Conservation (phyloP, 1,284 basidiomycete species). For the Chondrostereum purpureum region DNA sequence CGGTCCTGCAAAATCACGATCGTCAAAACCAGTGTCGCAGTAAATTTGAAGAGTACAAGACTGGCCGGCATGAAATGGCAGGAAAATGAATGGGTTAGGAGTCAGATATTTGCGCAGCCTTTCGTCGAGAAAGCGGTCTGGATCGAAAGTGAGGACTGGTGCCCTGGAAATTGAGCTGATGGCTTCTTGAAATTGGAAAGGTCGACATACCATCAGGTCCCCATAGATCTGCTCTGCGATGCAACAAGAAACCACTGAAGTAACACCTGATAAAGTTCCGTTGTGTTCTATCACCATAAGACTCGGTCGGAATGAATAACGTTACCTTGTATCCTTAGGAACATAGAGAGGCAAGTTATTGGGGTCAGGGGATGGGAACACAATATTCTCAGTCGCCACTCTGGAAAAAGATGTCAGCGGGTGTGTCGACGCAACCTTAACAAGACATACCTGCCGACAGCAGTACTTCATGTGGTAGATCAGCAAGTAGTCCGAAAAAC, state of each 20-base stretch:
- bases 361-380: conserved; percentile 13
- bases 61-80: conserved; percentile 23
- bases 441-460: no score
- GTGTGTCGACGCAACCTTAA: no score
- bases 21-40: no score
- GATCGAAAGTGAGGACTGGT: conserved; percentile 38
- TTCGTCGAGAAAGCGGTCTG: conserved; percentile 23
- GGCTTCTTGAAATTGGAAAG: background rate
- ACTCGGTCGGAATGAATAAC: background rate
- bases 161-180: conserved; percentile 11
- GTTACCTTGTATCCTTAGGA: conserved; percentile 20
- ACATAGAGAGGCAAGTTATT: conserved; percentile 22
- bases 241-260: conserved; percentile 18
- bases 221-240: conserved; percentile 22
- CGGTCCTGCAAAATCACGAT: no score
- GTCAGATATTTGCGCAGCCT: conserved; percentile 18
- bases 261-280: conserved; percentile 9
- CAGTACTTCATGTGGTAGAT: background rate
- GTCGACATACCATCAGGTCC: conserved; percentile 18
- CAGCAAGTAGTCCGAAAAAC: no score
- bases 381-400: no score
- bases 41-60: no score
- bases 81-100: conserved; percentile 19
- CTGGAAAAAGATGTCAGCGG: no score
- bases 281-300: background rate